Evolutionary conservation across 1,284 basidiomycete species (phyloP), one percentile per base, ranked within the genome.

Genomic region (Chiua sp.): DNA sequence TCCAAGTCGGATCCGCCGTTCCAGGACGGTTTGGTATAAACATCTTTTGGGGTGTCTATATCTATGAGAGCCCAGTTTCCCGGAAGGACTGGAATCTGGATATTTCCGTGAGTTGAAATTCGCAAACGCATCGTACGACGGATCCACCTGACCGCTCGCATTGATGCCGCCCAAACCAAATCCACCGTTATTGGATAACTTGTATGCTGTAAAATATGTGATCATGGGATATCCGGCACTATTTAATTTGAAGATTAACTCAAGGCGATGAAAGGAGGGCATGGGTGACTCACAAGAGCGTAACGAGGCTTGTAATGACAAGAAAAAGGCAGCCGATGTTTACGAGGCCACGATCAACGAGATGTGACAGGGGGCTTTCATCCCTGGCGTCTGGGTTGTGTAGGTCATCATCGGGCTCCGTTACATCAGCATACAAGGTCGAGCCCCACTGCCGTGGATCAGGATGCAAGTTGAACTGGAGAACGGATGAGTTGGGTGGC

Each of bases 111-210:
- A 50, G 52, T 47, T 53, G 57, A 82, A 82, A 10, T 82, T 63
- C 12, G 30, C 33, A 51, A 8, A 56, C 7, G 47, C 32, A 2
- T 33, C 16, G 47, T 32, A 55, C 22, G n/a, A 47, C 51, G 15
- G 11, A 62, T 65, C 51, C 49, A 84, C 79, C 75, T 92, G 90
- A 8, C 92, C 92, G n/a, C 81, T 83, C 8, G 83, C 84, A 68
- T 93, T 93, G 39, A 79, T 86, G 12, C 91, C 91, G 37, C 92
- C 92, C 44, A 92, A 69, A 68, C 91, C 90, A 73, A 84, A 88
- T 0, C 83, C 85, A 46, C 79, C 77, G 32, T 72, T 68, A 30
- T 62, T 79, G 7, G 78, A 75, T 26, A 66, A 63, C 39, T 62
- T 61, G 28, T 74, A 63, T 13, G 69, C 72, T 23, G 76, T 80